Evolutionary conservation across 805 yeast genomes (phyloP), one percentile per base, ranked within the genome.

Genomic region (Candida tibetensis): DNA sequence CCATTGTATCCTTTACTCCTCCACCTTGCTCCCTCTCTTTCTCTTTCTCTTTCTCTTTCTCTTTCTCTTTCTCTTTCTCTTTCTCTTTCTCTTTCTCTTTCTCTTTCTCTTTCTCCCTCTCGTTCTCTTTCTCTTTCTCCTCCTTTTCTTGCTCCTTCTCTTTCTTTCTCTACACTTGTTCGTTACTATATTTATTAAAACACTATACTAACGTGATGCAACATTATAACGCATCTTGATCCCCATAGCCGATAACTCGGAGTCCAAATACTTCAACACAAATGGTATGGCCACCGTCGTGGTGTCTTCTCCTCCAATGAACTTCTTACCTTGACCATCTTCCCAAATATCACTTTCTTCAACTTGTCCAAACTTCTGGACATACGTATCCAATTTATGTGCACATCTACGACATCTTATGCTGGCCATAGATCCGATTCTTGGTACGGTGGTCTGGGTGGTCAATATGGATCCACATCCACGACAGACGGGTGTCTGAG

Each of bases 171-270:
- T 21, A 21, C 25, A 21, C 9, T 21, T 21, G 25, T 21, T 10
- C 25, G 25, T 7, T 21, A 21, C 25, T 21, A 7, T 21, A 7
- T 21, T 7, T 28, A 28, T 14, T 28, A 6, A 28, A 28, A 28
- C 6, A 6, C 6, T 7, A 21, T 21, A 10, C n/a, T 29, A 35
- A 7, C 28, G 22, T n/a, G 38, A 22, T 9, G 39, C 81, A 36
- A 90, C 95, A 53, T 86, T 86, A 69, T 87, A 91, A 47, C 83
- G 81, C 83, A 93, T 74, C 64, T 85, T 82, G 51, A 93, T 89
- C 67, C 98, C 98, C 99, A 93, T 93, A 12, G 99, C 98, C 13
- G 95, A 80, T 51, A 93, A 75, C 64, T 93, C 99, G 23, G 95
- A 86, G 56, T 93, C 98, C 59, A 93, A 73, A 60, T 91, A 93